Percentiles rank a stretch among this genome's conserved stretches.
Evolutionary conservation across 2,329 filamentous ascomycete species (phyloP).

Genomic region (Ophiostoma tasmaniense): DNA sequence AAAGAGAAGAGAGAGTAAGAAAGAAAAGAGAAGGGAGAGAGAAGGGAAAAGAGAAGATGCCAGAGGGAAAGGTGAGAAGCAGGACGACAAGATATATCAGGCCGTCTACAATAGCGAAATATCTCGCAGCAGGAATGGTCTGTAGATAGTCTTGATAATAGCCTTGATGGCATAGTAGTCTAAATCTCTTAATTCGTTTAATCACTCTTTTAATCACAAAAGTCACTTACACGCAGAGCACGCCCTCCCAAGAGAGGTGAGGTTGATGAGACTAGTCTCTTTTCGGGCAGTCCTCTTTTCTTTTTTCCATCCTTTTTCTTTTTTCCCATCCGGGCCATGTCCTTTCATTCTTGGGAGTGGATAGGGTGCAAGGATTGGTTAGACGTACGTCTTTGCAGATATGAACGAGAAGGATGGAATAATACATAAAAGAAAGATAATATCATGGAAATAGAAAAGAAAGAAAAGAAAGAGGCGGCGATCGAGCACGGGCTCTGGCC

Average conservation of each 20-base stretch:
- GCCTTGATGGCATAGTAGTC: neutral
- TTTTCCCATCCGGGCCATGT: neutral
- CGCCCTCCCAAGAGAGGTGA: neutral
- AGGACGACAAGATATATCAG: conserved; percentile 5
- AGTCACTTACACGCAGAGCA: neutral
- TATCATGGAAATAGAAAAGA: neutral
- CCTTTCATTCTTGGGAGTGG: neutral
- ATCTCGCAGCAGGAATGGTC: neutral
- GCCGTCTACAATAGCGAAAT: neutral
- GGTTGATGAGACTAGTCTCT: neutral
- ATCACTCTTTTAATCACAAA: no score
- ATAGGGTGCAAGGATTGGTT: neutral
- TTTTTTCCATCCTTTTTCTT: neutral
- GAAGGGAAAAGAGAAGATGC: neutral
- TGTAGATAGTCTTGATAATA: neutral
- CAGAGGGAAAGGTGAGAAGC: neutral
- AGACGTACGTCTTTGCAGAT: neutral
- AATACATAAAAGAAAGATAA: neutral
- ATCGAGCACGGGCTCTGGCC: neutral
- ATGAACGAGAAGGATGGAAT: neutral
- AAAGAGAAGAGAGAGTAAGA: neutral
- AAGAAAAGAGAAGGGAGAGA: neutral
- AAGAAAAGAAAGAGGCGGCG: neutral
- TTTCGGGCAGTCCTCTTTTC: neutral
- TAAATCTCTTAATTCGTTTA: neutral